Base-by-base conservation (phyloP, 768 basidiomycete genomes). In the Heimioporus sp. region DNA sequence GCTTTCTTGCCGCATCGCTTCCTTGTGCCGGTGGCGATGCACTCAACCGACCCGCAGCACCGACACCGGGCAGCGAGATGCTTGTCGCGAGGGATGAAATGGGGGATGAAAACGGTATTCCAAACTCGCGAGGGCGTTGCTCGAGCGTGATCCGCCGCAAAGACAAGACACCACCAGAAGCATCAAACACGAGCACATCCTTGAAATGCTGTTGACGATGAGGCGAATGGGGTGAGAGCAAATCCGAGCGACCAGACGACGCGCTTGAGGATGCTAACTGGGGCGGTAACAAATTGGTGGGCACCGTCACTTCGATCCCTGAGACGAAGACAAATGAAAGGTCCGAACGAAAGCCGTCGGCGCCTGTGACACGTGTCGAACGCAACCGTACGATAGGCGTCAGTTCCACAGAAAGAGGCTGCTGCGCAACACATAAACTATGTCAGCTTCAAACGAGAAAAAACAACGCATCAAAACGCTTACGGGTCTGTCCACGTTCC, bases 141-240 rank as follows among this genome's bases (percentile, higher is more conserved):
- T 84, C 80, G 5, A 85, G 51, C 3, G 69, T 66, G 43, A 88
- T 65, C 2, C 86, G 70, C 21, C 82, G 73, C 41, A 89, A 68
- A 0, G 80, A 78, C 19, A 90, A 71, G 4, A 76, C 68, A 0
- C 80, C 79, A 37, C 81, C 80, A 1, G 65, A 66, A 0, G 85
- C 80, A 60, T 90, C 85, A 58, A 90, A 88, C 3, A 89, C 59
- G 16, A 90, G 74, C 4, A 88, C 54, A 51, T 90, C 87, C 63
- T 86, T 86, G 57, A 76, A 80, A 52, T 82, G 81, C 12, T 73
- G 71, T 16, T 71, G 65, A 7, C 63, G 69, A 48, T 58, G 68
- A 36, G 53, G 70, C 21, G 54, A 72, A 62, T 66, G 53, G 49
- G 68, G 31, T 5, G 64, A 49, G 2, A 65, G 57, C 10, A 65